These are phyloP conservation scores for Axilococcus clingmanii DNA, from an alignment of 139 green algal genomes.

Conservation along the genomic window DNA sequence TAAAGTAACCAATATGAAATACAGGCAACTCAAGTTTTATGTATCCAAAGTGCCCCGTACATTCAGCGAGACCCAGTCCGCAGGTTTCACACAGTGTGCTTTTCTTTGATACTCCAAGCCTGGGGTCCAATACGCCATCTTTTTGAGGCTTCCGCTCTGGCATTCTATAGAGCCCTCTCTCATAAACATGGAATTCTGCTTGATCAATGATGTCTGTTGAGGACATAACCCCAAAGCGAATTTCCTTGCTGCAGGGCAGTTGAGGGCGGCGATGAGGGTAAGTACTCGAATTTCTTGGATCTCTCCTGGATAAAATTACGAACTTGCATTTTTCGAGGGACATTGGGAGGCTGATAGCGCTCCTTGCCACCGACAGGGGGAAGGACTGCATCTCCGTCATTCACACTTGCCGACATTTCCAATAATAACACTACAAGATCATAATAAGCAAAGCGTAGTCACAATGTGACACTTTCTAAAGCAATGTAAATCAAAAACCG, in stretches of 20 bases:
- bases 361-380: no score
- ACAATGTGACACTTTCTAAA: no score
- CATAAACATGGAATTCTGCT: slow-evolving; percentile 78
- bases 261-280: not conserved
- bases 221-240: slow-evolving; percentile 78
- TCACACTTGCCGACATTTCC: no score
- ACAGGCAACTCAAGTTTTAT: slow-evolving; percentile 94
- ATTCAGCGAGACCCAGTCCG: slow-evolving; percentile 81
- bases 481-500: no score
- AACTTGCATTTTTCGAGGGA: slow-evolving; percentile 69
- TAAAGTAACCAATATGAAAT: slow-evolving; percentile 99
- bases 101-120: slow-evolving; percentile 79
- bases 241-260: slow-evolving; percentile 54
- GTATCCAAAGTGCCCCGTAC: slow-evolving; percentile 95
- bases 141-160: slow-evolving; percentile 66
- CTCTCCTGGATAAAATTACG: not conserved
- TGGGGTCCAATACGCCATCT: slow-evolving; percentile 78
- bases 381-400: no score
- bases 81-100: slow-evolving; percentile 80
- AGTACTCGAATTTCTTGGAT: no score
- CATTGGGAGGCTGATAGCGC: slow-evolving; percentile 40
- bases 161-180: slow-evolving; percentile 86
- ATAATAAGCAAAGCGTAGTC: no score
- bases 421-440: no score
- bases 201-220: slow-evolving; percentile 73